These are phyloP conservation scores for Candida pseudocylindracea DNA, from an alignment of 1,139 yeast genomes.

Conservation along the genomic window DNA sequence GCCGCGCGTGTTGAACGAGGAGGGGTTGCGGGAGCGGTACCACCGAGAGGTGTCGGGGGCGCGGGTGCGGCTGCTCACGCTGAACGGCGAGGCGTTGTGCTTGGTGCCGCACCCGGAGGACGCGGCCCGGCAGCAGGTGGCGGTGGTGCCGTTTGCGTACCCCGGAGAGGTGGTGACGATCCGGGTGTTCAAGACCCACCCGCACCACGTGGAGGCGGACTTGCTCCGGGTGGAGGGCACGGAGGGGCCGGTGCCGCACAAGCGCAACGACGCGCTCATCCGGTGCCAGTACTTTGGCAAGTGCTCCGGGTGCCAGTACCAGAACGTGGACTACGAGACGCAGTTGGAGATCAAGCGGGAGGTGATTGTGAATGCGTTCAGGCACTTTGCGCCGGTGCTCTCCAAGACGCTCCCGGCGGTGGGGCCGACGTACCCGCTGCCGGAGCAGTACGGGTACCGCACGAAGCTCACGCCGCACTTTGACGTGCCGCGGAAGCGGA, in stretches of 20 bases:
- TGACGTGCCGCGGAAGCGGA: conserved; percentile 43
- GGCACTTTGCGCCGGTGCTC: conserved; percentile 35
- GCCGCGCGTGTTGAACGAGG: conserved; percentile 37
- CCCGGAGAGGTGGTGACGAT: conserved; percentile 67
- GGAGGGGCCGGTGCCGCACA: conserved; percentile 8
- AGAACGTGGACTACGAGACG: conserved; percentile 45
- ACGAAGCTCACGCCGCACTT: conserved; percentile 94
- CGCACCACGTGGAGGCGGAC: conserved; percentile 57
- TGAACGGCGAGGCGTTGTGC: conserved; percentile 69
- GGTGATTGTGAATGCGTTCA: conserved; percentile 67
- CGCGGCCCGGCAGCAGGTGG: conserved; percentile 16
- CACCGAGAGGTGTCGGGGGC: conserved; percentile 41
- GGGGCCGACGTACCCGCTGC: conserved; percentile 54
- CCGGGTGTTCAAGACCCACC: conserved; percentile 60
- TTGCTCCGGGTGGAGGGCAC: conserved; percentile 25
- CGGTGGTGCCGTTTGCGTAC: conserved; percentile 61
- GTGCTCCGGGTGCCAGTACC: conserved; percentile 81
- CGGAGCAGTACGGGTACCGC: conserved; percentile 54
- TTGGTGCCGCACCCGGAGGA: conserved; percentile 34
- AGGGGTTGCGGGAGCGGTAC: conserved; percentile 22
- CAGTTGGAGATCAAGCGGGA: conserved; percentile 53
- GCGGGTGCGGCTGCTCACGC: conserved; percentile 31
- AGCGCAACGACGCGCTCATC: conserved; percentile 27
- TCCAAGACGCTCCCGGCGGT: conserved; percentile 28
- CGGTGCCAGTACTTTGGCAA: conserved; percentile 22